Percentiles rank a stretch among this genome's conserved stretches.
These are phyloP conservation scores for Psophocarpus tetragonolobus DNA, from an alignment of 306 rosid genomes.

Conservation along the genomic window DNA sequence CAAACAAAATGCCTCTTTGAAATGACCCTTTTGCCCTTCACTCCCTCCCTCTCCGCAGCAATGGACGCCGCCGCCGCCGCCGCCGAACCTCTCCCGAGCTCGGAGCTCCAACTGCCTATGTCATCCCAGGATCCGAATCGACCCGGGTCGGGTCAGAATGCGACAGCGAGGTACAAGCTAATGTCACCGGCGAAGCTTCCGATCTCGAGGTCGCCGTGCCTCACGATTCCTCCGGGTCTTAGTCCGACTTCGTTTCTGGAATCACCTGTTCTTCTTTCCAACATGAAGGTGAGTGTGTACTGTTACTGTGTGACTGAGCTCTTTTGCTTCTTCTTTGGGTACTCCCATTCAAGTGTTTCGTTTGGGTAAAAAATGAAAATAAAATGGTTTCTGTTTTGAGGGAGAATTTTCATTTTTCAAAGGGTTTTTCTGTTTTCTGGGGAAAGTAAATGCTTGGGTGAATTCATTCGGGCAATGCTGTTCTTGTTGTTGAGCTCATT, in stretches of 20 bases:
- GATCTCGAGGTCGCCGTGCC: conserved; percentile 88
- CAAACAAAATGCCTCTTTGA: not conserved
- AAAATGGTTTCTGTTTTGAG: not conserved
- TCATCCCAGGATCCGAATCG: conserved; percentile 43
- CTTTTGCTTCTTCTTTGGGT: not conserved
- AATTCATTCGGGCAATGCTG: conserved; percentile 18
- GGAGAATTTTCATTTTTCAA: conserved; percentile 24
- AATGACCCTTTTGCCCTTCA: conserved; percentile 62
- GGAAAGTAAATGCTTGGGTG: not conserved
- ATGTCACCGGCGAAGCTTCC: conserved; percentile 97
- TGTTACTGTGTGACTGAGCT: not conserved
- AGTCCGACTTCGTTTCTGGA: conserved; percentile 91
- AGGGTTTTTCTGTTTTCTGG: conserved; percentile 27
- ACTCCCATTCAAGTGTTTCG: conserved; percentile 7
- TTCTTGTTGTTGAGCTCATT: not conserved
- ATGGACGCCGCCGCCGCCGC: conserved; percentile 51
- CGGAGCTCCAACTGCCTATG: conserved; percentile 34
- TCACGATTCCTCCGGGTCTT: conserved; percentile 80
- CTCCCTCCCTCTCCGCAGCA: conserved; percentile 1
- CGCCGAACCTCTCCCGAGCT: not conserved
- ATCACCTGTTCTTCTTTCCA: conserved; percentile 85
- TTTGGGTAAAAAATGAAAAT: conserved; percentile 2
- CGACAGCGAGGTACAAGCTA: conserved; percentile 72
- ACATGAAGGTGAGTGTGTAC: conserved; percentile 75
- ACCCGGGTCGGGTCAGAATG: conserved; percentile 27